Base-by-base conservation (phyloP, 2,329 filamentous ascomycete species). In the Fusarium aywerte region DNA sequence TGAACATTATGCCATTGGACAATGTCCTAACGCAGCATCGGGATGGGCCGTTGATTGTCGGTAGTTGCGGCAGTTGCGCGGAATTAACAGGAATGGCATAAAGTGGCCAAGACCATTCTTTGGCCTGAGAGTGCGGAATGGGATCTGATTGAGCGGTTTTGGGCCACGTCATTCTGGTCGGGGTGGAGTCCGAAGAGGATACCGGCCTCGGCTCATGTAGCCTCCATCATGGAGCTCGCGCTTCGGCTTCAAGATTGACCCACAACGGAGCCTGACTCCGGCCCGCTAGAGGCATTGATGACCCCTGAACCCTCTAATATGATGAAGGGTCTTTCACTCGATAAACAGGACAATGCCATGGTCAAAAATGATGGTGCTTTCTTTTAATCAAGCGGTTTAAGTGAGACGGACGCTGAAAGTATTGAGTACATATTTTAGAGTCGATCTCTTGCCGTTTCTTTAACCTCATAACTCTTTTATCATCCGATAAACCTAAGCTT, bases 61-160 rank as follows among this genome's bases (percentile, higher is more conserved):
- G 56, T 16, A 35, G 23, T 59, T 32, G 20, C 31, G 54, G 20
- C 15, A 11, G 12, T 16, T 13, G n/a, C 7, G 47, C 31, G 38
- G 35, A 59, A 50, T 42, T 25, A 3, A 4, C 3, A n/a, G 9
- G 16, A 25, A 1, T 15, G 1, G 1, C 8, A 23, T 16, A 2
- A 7, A 20, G 21, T 23, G 9, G 39, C 21, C 12, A 18, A 23
- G 9, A 18, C 3, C 32, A 33, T 7, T 5, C 0, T 25, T 2
- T 9, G n/a, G 2, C 35, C 56, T 53, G 51, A 33, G 36, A 38
- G 5, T 27, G 16, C 57, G 43, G 57, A 60, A 53, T 5, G 13
- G 4, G 8, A 3, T 13, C 36, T 15, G 20, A 47, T 49, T 38
- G 6, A 3, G 4, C 12, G 11, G 5, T 9, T 16, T 11, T 27